A percentile compares a stretch with the other conserved stretches of the same genome.
phyloP scores from a whole-genome alignment of 108 stramenopile genomes.

The Chaetoceros muelleri region DNA sequence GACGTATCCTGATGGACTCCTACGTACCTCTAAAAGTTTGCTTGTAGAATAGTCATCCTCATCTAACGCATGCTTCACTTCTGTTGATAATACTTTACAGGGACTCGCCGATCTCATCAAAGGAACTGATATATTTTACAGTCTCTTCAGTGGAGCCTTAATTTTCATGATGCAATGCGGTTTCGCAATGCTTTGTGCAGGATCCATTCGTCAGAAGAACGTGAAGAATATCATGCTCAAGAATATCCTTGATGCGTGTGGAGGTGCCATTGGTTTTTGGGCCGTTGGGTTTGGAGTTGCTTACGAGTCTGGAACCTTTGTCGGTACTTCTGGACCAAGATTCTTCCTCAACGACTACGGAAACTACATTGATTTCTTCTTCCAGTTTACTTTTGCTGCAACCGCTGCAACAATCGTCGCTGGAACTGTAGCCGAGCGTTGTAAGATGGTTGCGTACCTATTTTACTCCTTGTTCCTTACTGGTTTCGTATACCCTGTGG shows the following conservation, averaged over 20 bases:
- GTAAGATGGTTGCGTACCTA: slow-evolving; percentile 67
- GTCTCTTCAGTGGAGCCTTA: slow-evolving; percentile 35
- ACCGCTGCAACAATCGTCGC: slow-evolving; percentile 76
- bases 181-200: slow-evolving; percentile 85
- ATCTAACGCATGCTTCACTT: too few relatives aligned
- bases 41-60: neutral
- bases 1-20: neutral
- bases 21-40: neutral
- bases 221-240: slow-evolving; percentile 82
- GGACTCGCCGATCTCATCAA: neutral
- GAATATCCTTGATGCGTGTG: slow-evolving; percentile 80
- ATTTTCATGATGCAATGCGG: slow-evolving; percentile 91
- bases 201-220: slow-evolving; percentile 74
- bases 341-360: slow-evolving; percentile 40
- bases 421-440: slow-evolving; percentile 71
- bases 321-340: slow-evolving; percentile 31
- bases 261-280: slow-evolving; percentile 81
- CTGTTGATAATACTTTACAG: too few relatives aligned
- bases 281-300: slow-evolving; percentile 76
- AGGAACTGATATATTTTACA: neutral
- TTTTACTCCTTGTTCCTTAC: slow-evolving; percentile 75
- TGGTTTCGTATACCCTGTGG: slow-evolving; percentile 82
- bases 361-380: slow-evolving; percentile 42
- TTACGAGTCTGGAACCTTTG: slow-evolving; percentile 55
- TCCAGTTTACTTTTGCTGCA: slow-evolving; percentile 69